Conservation (phyloP, 805 yeast species). For the Lachancea nothofagi region DNA sequence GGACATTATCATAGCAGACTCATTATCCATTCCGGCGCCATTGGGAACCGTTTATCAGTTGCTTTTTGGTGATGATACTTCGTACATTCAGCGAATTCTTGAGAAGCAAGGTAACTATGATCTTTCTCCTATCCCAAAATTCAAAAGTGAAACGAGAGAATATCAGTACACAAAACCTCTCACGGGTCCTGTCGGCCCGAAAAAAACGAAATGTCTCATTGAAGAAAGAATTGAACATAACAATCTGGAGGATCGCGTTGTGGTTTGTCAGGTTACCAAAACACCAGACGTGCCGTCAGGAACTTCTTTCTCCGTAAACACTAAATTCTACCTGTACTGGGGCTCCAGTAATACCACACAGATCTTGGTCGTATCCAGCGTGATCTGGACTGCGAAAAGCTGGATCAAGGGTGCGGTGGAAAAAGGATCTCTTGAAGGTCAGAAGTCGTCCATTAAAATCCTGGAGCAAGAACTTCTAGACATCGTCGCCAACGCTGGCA, state of each 20-base stretch:
- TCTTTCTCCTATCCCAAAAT: conserved; percentile 47
- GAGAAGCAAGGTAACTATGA: conserved; percentile 58
- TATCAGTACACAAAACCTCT: conserved; percentile 57
- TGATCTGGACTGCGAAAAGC: conserved; percentile 69
- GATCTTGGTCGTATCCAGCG: conserved; percentile 49
- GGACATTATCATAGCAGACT: conserved; percentile 47
- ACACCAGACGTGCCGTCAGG: conserved; percentile 81
- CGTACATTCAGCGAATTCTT: conserved; percentile 43
- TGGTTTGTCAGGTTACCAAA: conserved; percentile 47
- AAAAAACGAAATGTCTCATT: conserved; percentile 60
- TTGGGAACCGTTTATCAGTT: conserved; percentile 55
- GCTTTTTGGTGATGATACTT: conserved; percentile 56
- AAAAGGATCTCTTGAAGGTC: conserved; percentile 71
- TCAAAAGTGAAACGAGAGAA: conserved; percentile 38
- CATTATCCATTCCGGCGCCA: conserved; percentile 54
- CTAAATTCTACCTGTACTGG: conserved; percentile 63
- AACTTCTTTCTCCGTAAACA: conserved; percentile 54
- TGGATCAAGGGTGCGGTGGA: conserved; percentile 76
- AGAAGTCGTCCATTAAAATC: conserved; percentile 48
- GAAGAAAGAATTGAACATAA: conserved; percentile 47
- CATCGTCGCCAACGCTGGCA: conserved; percentile 26
- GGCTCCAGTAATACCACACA: conserved; percentile 48
- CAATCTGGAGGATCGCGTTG: conserved; percentile 40
- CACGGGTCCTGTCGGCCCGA: conserved; percentile 62
- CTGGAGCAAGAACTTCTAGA: conserved; percentile 40